These are phyloP conservation scores for Berkeleyomyces basicola DNA, from an alignment of 2,329 filamentous ascomycete genomes.

Conservation along the genomic window DNA sequence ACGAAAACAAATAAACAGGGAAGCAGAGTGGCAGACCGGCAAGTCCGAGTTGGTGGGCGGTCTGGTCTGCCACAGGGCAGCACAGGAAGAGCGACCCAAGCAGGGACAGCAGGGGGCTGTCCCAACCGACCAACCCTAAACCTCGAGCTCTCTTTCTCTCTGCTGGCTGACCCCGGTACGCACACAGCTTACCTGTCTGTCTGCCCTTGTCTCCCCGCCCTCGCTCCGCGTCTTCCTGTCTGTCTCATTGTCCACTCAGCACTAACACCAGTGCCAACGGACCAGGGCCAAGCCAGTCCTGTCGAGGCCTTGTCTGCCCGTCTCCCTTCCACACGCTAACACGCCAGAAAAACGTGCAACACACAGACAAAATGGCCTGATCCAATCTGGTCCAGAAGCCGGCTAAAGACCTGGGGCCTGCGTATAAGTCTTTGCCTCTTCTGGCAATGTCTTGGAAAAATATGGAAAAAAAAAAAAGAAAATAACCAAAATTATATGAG, in stretches of 20 bases:
- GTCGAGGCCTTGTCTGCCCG: not conserved
- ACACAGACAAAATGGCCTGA: slow-evolving; percentile 10
- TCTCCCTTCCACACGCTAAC: not conserved
- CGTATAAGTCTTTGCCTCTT: not conserved
- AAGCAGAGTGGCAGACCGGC: too few relatives aligned
- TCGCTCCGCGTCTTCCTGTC: not conserved
- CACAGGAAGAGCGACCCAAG: too few relatives aligned
- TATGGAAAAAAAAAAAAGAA: too few relatives aligned
- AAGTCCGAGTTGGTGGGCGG: too few relatives aligned
- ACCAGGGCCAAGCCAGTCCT: not conserved
- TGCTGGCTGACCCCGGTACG: too few relatives aligned
- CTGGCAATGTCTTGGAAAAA: not conserved
- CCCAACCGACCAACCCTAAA: too few relatives aligned
- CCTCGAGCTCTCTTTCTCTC: too few relatives aligned
- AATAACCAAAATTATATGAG: too few relatives aligned
- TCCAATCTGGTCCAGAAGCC: slow-evolving; percentile 5
- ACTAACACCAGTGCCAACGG: not conserved
- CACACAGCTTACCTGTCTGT: not conserved
- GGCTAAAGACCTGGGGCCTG: not conserved
- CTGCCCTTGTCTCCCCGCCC: not conserved
- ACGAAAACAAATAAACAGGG: too few relatives aligned
- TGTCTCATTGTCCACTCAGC: not conserved
- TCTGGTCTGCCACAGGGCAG: too few relatives aligned
- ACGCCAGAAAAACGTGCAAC: slow-evolving; percentile 7
- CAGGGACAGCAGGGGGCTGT: too few relatives aligned